These are phyloP conservation scores for Rhododendron kiyosumense DNA, from an alignment of 148 eudicot genomes.

Conservation along the genomic window DNA sequence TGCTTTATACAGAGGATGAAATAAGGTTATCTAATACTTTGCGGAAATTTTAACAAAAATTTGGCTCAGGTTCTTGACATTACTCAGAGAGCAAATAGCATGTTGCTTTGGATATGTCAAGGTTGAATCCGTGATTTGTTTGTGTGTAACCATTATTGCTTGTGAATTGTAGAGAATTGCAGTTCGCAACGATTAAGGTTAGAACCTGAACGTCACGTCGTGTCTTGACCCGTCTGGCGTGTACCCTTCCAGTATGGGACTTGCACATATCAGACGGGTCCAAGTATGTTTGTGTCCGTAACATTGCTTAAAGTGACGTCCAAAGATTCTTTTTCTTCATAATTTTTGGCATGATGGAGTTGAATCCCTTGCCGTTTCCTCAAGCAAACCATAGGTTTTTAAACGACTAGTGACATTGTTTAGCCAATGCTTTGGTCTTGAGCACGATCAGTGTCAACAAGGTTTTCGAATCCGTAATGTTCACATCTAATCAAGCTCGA, in stretches of 20 bases:
- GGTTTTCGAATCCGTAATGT: no score
- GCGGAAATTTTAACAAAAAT: neutral
- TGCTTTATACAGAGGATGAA: neutral
- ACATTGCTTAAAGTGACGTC: no score
- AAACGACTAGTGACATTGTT: neutral
- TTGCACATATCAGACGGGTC: no score
- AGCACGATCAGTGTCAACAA: no score
- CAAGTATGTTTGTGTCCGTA: no score
- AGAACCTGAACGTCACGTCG: neutral
- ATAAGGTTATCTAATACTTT: neutral
- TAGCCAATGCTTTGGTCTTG: no score
- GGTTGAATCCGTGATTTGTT: neutral
- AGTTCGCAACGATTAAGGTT: neutral
- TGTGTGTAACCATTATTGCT: neutral
- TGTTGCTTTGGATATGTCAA: neutral
- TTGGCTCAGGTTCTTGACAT: neutral
- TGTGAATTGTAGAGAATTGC: neutral
- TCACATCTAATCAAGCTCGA: no score
- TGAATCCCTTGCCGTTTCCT: neutral
- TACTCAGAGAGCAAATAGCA: neutral
- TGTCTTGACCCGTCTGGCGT: no score
- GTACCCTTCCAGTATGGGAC: no score
- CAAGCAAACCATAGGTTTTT: neutral
- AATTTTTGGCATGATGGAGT: neutral
- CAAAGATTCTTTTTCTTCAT: neutral